Evolutionary conservation across 2,329 filamentous ascomycete genomes (phyloP).

Genomic region (Aureobasidium vineae): DNA sequence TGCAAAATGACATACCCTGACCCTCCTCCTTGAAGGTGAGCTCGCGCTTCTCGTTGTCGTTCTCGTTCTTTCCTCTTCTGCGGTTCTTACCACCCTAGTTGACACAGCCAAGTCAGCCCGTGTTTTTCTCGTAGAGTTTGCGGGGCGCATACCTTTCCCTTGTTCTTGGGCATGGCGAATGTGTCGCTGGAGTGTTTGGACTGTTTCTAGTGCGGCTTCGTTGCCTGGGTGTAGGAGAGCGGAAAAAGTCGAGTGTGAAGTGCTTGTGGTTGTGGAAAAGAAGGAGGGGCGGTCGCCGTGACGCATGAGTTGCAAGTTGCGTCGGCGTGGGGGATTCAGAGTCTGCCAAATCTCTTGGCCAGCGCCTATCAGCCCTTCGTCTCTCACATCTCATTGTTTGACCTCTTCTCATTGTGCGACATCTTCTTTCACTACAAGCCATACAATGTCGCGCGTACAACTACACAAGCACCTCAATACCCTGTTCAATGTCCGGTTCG

Average conservation of each 20-base stretch:
- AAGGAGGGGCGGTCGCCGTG: slow-evolving; percentile 21
- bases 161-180: slow-evolving; percentile 91
- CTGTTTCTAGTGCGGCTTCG: slow-evolving; percentile 30
- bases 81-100: slow-evolving; percentile 94
- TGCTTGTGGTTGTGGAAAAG: slow-evolving; percentile 13
- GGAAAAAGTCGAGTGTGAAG: slow-evolving; percentile 8
- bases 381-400: not conserved
- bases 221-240: slow-evolving; percentile 27
- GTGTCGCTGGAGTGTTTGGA: slow-evolving; percentile 30
- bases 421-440: not conserved
- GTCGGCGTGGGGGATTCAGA: slow-evolving; percentile 21
- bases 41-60: slow-evolving; percentile 98
- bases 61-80: slow-evolving; percentile 80
- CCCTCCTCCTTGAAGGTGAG: slow-evolving; percentile 98
- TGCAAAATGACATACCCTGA: slow-evolving; percentile 58
- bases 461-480: slow-evolving; percentile 8
- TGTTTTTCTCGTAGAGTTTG: slow-evolving; percentile 27
- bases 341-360: slow-evolving; percentile 24
- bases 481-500: slow-evolving; percentile 27
- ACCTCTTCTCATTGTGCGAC: not conserved
- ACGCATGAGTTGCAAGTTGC: slow-evolving; percentile 2
- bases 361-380: slow-evolving; percentile 12
- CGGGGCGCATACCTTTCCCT: slow-evolving; percentile 75
- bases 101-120: slow-evolving; percentile 34
- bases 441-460: slow-evolving; percentile 11